Evolutionary conservation across 306 rosid species (phyloP).

Genomic region (Leucaena leucocephala): DNA sequence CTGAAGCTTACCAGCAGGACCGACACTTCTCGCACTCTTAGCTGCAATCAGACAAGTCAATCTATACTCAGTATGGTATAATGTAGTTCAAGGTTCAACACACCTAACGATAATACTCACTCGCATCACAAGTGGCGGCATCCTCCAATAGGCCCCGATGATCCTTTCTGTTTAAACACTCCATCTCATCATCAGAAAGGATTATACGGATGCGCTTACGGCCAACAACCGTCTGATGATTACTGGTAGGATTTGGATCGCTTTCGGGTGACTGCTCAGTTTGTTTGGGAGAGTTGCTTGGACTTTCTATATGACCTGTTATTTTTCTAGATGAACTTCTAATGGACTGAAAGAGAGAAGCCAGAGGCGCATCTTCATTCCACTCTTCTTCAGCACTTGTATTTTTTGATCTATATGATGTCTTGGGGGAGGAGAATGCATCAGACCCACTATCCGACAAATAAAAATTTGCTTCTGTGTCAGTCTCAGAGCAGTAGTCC

Average conservation of each 20-base stretch:
- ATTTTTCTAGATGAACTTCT: constrained; percentile 49
- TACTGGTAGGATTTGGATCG: constrained; percentile 36
- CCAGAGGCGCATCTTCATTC: constrained; percentile 56
- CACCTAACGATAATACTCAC: constrained; percentile 56
- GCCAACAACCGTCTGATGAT: neutral
- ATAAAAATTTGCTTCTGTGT: constrained; percentile 57
- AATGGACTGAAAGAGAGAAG: constrained; percentile 48
- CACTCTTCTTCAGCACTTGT: constrained; percentile 45
- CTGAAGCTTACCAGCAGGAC: constrained; percentile 54
- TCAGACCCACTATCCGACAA: constrained; percentile 47
- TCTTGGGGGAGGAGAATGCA: constrained; percentile 48
- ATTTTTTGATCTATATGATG: constrained; percentile 43
- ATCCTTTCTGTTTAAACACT: constrained; percentile 47
- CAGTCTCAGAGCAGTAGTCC: constrained; percentile 85
- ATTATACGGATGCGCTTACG: constrained; percentile 8
- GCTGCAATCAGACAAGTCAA: constrained; percentile 53
- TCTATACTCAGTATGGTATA: constrained; percentile 33
- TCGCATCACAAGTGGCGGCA: constrained; percentile 49
- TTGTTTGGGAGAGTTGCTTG: constrained; percentile 33
- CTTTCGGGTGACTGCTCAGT: constrained; percentile 47
- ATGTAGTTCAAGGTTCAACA: constrained; percentile 21
- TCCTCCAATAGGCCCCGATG: constrained; percentile 39
- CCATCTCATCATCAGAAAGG: constrained; percentile 42
- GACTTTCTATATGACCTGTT: constrained; percentile 39
- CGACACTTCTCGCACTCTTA: constrained; percentile 35